Evolutionary conservation across 31 red algal genomes (phyloP).

Genomic region (Asparagopsis taxiformis): DNA sequence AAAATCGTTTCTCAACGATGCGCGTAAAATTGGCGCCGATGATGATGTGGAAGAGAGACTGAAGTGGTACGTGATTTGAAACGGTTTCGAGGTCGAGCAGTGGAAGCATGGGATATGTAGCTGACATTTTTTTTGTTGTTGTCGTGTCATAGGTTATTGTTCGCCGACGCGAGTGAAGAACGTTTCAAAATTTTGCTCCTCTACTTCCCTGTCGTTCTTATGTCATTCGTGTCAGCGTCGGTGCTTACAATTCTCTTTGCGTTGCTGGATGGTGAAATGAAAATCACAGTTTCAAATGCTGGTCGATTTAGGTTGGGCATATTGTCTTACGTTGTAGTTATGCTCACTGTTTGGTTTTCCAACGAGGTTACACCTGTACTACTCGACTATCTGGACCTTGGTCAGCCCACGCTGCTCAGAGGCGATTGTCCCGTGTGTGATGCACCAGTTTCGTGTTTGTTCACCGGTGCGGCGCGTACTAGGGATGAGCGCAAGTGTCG

Average conservation of each 20-base stretch:
- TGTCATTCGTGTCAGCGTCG: conserved; percentile 66
- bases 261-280: conserved; percentile 84
- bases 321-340: conserved; percentile 60
- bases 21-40: conserved; percentile 37
- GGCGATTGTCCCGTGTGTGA: conserved; percentile 82
- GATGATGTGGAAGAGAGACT: conserved; percentile 65
- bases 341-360: conserved; percentile 76
- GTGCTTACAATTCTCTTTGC: conserved; percentile 69
- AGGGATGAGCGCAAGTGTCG: conserved; percentile 82
- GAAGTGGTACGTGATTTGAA: conserved; percentile 53
- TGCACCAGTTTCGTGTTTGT: conserved; percentile 69
- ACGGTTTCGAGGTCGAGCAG: conserved; percentile 13
- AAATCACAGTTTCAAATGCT: conserved; percentile 58
- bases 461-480: conserved; percentile 59
- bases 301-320: conserved; percentile 67
- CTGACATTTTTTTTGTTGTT: conserved; percentile 35
- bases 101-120: conserved; percentile 26
- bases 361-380: conserved; percentile 82
- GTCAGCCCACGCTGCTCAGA: conserved; percentile 66
- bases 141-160: conserved; percentile 65
- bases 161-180: conserved; percentile 83
- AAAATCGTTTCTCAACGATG: conserved; percentile 8
- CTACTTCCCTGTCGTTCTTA: conserved; percentile 80
- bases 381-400: conserved; percentile 82
- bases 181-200: conserved; percentile 83